Evolutionary conservation across 2,329 filamentous ascomycete species (phyloP).

Genomic region (Calonectria pseudoreteaudii): DNA sequence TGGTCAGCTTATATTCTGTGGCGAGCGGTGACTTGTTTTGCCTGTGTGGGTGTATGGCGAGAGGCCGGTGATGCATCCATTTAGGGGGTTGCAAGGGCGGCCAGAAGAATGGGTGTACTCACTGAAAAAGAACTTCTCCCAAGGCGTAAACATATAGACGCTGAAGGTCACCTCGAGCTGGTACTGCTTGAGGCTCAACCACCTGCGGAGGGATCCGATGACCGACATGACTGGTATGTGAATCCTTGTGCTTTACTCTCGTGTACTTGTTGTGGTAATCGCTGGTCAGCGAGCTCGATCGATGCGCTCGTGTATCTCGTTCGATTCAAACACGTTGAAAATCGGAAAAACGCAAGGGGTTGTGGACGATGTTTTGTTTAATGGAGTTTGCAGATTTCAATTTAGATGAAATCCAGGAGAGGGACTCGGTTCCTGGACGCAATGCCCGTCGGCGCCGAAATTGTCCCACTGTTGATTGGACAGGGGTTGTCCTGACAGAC

Average conservation of each 20-base stretch:
- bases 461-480: slow-evolving; percentile 22
- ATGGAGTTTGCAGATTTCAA: neutral
- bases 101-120: slow-evolving; percentile 52
- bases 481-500: neutral
- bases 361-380: neutral
- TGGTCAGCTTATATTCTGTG: slow-evolving; percentile 43
- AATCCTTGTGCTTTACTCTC: neutral
- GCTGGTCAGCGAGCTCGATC: neutral
- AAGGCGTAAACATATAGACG: slow-evolving; percentile 96
- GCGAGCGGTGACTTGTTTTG: neutral
- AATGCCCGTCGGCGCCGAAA: slow-evolving; percentile 23
- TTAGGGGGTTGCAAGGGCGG: neutral
- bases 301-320: neutral
- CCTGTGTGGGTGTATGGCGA: neutral
- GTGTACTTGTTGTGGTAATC: neutral
- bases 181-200: slow-evolving; percentile 95
- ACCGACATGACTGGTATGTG: slow-evolving; percentile 47
- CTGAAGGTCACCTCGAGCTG: slow-evolving; percentile 98
- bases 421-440: neutral
- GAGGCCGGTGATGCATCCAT: neutral
- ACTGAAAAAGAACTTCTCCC: slow-evolving; percentile 98
- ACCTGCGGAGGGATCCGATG: slow-evolving; percentile 74
- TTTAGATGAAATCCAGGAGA: slow-evolving; percentile 25
- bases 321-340: neutral
- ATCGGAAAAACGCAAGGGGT: neutral